These are phyloP conservation scores for Eutypella sp. DNA, from an alignment of 2,329 filamentous ascomycete species.

Conservation along the genomic window DNA sequence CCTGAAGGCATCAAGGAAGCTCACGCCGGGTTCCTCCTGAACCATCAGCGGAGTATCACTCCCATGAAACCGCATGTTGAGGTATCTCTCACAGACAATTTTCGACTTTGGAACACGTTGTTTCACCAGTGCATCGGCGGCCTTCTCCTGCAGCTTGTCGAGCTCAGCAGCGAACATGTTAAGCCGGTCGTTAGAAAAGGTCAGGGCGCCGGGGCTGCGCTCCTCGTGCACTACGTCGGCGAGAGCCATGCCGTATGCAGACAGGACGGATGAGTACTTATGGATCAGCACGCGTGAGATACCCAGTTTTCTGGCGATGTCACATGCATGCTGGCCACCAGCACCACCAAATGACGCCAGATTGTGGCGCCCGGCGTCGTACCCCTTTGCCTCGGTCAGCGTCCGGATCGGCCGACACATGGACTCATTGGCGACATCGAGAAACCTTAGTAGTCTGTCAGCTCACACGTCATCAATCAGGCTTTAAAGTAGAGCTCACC, in stretches of 20 bases:
- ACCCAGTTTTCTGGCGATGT: constrained; percentile 35
- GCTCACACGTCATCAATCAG: background rate
- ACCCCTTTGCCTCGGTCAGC: constrained; percentile 48
- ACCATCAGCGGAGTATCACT: constrained; percentile 17
- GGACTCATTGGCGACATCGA: constrained; percentile 70
- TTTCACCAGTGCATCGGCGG: constrained; percentile 8
- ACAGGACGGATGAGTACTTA: constrained; percentile 28
- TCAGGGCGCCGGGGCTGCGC: constrained; percentile 11
- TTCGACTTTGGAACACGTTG: constrained; percentile 9
- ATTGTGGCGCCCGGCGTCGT: constrained; percentile 25
- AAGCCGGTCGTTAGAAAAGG: constrained; percentile 6
- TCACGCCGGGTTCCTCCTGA: constrained; percentile 3
- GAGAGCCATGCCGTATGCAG: constrained; percentile 39
- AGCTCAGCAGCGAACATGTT: constrained; percentile 2
- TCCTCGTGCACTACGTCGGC: constrained; percentile 15
- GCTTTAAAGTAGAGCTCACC: background rate
- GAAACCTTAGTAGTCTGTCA: constrained; percentile 51
- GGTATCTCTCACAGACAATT: constrained; percentile 12
- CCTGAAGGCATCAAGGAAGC: constrained; percentile 9
- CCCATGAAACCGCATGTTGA: constrained; percentile 18
- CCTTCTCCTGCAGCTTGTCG: constrained; percentile 10
- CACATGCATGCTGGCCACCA: constrained; percentile 55
- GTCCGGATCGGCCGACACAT: constrained; percentile 72
- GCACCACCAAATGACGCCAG: constrained; percentile 58
- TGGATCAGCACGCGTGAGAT: constrained; percentile 40